Conservation (phyloP, 257 asterid genomes). For the Fraxinus anomala region DNA sequence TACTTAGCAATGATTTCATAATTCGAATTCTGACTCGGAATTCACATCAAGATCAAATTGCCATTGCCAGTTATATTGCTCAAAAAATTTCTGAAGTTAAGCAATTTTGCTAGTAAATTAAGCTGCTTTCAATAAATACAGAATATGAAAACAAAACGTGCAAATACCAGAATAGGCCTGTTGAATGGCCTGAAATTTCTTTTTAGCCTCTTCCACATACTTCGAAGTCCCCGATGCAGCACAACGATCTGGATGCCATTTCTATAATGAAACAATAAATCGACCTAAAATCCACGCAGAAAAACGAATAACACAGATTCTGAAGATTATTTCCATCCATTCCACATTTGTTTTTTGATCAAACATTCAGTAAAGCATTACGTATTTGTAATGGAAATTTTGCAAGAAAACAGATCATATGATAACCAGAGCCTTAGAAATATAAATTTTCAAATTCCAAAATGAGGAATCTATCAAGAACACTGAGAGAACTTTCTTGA, state of each 20-base stretch:
- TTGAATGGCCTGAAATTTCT: slow-evolving; percentile 78
- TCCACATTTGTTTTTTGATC: not conserved
- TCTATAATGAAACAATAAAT: slow-evolving; percentile 37
- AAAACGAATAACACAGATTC: not conserved
- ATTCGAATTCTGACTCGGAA: not conserved
- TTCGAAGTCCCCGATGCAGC: slow-evolving; percentile 55
- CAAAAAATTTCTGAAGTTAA: not conserved
- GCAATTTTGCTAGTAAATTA: not conserved
- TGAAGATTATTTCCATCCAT: not conserved
- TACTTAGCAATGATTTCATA: not conserved
- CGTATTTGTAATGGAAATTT: not conserved
- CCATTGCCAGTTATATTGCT: not conserved
- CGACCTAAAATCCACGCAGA: slow-evolving; percentile 20
- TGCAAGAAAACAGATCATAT: not conserved
- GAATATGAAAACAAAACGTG: not conserved
- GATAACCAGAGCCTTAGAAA: not conserved
- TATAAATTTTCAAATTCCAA: not conserved
- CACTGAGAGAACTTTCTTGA: not conserved
- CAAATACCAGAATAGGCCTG: slow-evolving; percentile 82
- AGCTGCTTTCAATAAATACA: not conserved
- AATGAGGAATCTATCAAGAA: not conserved
- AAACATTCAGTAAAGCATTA: not conserved
- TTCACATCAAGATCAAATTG: not conserved
- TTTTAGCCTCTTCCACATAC: slow-evolving; percentile 73
- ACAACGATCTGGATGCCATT: slow-evolving; percentile 95